Conservation (phyloP, 257 asterid genomes). For the Solanum dulcamara region DNA sequence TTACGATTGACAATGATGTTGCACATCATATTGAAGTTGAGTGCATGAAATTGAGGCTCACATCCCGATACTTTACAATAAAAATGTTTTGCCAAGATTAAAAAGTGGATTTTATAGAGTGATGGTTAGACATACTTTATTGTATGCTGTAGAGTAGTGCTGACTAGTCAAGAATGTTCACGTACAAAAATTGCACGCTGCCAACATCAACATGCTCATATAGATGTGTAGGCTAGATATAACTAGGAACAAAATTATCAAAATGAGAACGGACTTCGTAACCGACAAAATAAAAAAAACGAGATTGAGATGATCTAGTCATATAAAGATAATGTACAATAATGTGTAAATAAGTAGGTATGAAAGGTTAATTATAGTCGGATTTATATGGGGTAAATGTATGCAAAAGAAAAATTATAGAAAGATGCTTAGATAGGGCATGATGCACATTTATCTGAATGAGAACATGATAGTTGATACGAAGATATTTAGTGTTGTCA, state of each 20-base stretch:
- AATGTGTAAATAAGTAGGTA: background rate
- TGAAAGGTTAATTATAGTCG: background rate
- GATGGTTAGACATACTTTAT: fast-evolving
- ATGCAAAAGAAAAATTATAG: too few species aligned
- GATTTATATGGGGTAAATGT: too few species aligned
- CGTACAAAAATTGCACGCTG: background rate
- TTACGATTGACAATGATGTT: background rate
- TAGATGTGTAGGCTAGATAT: too few species aligned
- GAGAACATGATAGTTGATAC: too few species aligned
- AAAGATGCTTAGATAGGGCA: background rate
- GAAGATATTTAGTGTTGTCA: background rate
- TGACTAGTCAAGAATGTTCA: background rate
- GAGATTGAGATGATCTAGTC: too few species aligned
- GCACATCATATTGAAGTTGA: background rate
- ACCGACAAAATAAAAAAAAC: background rate
- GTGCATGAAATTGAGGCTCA: background rate
- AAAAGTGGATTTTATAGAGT: fast-evolving
- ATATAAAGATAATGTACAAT: too few species aligned
- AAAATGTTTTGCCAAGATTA: background rate
- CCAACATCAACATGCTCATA: background rate
- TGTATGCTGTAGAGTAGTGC: fast-evolving
- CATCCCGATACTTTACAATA: background rate
- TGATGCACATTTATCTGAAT: too few species aligned
- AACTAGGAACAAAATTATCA: too few species aligned
- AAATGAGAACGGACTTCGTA: too few species aligned